Evolutionary conservation across 1,139 yeast genomes (phyloP), one percentile per base, ranked within the genome.

Genomic region (Blastobotrys persicus): DNA sequence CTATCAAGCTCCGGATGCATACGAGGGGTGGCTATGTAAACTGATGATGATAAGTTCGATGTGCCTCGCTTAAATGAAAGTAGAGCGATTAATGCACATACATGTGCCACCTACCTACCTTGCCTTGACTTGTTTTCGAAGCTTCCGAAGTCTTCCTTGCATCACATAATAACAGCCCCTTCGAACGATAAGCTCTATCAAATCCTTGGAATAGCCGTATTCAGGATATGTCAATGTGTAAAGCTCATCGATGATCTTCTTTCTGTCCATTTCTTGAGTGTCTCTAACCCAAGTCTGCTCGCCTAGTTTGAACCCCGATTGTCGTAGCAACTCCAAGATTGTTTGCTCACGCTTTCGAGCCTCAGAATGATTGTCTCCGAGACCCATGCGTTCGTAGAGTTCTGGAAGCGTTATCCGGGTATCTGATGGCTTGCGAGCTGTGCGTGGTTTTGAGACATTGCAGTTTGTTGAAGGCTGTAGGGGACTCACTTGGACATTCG

Each of bases 221-320:
- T 73, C 74, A 2, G 63, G 63, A 18, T 68, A 68, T 2, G 84
- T 81, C 47, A 76, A 68, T 2, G 61, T 59, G 59, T 75, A 70
- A 46, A 88, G 70, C 51, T 73, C 70, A 26, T 75, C 73, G 38
- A 87, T 71, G 44, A 83, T 69, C 16, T 68, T 59, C 19, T 65
- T 64, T 44, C 95, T 72, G 53, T 78, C 77, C 4, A 67, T 68
- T 47, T 74, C 76, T 1, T 76, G 72, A 0, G 94, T 85, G 61
- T 84, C 94, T 52, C 95, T 75, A 38, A 85, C 81, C 95, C 95
- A 87, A 0, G 95, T 86, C 61, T 78, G 79, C 56, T 79, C 76
- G 3, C 95, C 95, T 31, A 88, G 66, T 32, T 81, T 79, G 65
- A 86, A 88, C 16, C 83, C 79, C 53, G 85, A 74, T 43, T 77